phyloP scores from a whole-genome alignment of 1,284 basidiomycete species.

The Taiwanofungus camphoratus region DNA sequence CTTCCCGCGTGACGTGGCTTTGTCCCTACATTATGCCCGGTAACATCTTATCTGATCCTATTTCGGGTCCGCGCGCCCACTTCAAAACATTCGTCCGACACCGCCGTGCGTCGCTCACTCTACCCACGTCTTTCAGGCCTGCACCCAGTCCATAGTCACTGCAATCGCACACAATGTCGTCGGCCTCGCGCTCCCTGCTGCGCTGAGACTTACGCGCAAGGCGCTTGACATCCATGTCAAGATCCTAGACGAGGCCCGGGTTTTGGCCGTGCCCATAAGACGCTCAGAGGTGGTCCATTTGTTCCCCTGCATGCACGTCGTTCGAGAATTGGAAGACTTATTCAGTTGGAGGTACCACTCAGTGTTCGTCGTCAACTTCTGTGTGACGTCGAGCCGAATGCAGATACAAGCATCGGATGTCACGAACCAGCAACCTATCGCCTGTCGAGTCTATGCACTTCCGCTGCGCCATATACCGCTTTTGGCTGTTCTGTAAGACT shows the following conservation, averaged over 20 bases:
- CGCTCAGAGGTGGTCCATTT: slow-evolving; percentile 12
- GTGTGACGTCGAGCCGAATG: background rate
- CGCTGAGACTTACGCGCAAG: slow-evolving; percentile 28
- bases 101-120: too few species aligned
- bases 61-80: too few species aligned
- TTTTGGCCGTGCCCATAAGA: background rate
- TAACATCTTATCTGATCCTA: too few species aligned
- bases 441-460: slow-evolving; percentile 27
- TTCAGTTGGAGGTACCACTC: slow-evolving; percentile 33
- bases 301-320: slow-evolving; percentile 17
- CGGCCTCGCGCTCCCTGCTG: slow-evolving; percentile 29
- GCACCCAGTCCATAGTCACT: slow-evolving; percentile 18
- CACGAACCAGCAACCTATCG: slow-evolving; percentile 20
- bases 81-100: too few species aligned
- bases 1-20: too few species aligned
- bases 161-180: slow-evolving; percentile 30
- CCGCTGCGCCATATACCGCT: slow-evolving; percentile 28
- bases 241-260: slow-evolving; percentile 5
- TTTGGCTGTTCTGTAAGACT: slow-evolving; percentile 24
- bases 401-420: slow-evolving; percentile 30
- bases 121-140: slow-evolving; percentile 26
- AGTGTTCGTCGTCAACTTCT: background rate
- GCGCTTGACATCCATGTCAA: too few species aligned
- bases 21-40: too few species aligned
- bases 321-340: slow-evolving; percentile 25